phyloP scores from a whole-genome alignment of 2,329 filamentous ascomycete species.

The Cladophialophora exuberans region DNA sequence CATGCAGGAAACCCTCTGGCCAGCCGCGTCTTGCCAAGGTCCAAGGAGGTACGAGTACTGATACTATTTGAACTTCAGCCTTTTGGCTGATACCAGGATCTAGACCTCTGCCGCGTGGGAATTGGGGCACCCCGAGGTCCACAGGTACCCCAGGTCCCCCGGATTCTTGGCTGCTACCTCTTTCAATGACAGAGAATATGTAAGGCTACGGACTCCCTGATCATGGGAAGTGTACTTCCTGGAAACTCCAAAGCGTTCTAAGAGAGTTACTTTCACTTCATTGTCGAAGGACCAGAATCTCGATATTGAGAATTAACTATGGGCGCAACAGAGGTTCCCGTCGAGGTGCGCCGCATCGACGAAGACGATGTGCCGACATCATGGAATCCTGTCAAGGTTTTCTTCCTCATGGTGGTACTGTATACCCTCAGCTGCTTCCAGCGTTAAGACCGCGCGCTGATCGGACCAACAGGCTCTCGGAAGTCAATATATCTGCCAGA shows the following conservation, averaged over 20 bases:
- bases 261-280: neutral
- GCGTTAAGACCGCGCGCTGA: neutral
- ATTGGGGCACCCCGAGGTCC: too few species aligned
- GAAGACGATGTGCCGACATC: neutral
- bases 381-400: neutral
- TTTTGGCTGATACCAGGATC: too few species aligned
- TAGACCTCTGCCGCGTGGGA: too few species aligned
- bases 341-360: neutral
- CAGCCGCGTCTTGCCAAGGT: too few species aligned
- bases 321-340: neutral
- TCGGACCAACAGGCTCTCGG: slow-evolving; percentile 8
- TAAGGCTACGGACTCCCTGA: neutral
- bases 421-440: neutral
- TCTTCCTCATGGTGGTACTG: neutral
- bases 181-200: neutral
- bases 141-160: neutral
- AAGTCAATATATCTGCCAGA: slow-evolving; percentile 9
- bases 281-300: neutral
- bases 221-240: neutral
- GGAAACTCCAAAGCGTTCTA: neutral
- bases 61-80: too few species aligned
- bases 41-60: too few species aligned
- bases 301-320: neutral
- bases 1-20: too few species aligned
- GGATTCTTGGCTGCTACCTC: neutral